A percentile compares a stretch with the other conserved stretches of the same genome.
phyloP scores from a whole-genome alignment of 805 yeast species.

The Schizosaccharomyces japonicus region DNA sequence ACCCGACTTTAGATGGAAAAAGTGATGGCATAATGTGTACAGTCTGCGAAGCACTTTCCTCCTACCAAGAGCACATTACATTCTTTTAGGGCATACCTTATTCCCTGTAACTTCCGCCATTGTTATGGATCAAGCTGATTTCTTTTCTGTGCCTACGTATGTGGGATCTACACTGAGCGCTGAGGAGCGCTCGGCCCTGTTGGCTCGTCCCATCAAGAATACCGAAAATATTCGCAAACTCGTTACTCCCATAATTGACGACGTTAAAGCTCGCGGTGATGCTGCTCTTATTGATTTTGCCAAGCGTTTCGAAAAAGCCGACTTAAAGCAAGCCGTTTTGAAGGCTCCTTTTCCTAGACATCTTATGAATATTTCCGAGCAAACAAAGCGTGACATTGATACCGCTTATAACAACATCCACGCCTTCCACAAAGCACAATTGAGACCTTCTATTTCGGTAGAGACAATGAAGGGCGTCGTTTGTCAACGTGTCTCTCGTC shows the following conservation, averaged over 20 bases:
- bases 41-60: too few species aligned
- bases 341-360: conserved; percentile 70
- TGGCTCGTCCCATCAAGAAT: conserved; percentile 85
- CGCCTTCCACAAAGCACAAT: conserved; percentile 84
- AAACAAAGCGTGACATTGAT: conserved; percentile 66
- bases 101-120: too few species aligned
- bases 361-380: conserved; percentile 46
- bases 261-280: conserved; percentile 60
- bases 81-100: too few species aligned
- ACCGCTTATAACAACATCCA: conserved; percentile 69
- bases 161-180: not conserved
- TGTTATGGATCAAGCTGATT: too few species aligned
- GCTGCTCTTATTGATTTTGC: conserved; percentile 72
- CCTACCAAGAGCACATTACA: too few species aligned
- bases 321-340: conserved; percentile 45
- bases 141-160: not conserved
- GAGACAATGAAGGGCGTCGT: conserved; percentile 87
- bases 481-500: conserved; percentile 85
- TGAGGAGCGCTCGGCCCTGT: conserved; percentile 20
- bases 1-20: too few species aligned
- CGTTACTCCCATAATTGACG: conserved; percentile 69
- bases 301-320: conserved; percentile 71
- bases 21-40: too few species aligned
- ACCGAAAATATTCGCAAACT: conserved; percentile 79
- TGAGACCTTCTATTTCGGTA: conserved; percentile 42